Evolutionary conservation across 345 rosid species (phyloP).

Genomic region (Abelmoschus esculentus): DNA sequence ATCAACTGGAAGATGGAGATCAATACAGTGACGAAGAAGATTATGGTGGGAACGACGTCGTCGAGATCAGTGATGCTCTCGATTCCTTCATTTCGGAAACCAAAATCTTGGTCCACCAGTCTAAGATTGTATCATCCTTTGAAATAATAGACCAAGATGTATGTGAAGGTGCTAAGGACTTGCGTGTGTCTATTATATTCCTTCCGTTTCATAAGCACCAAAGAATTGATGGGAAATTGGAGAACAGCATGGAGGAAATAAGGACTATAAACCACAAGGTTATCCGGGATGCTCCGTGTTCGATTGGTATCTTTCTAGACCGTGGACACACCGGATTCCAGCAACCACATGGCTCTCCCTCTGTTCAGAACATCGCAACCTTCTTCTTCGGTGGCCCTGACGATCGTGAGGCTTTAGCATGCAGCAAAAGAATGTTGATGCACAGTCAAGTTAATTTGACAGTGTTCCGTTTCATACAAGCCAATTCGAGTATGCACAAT

Average conservation of each 20-base stretch:
- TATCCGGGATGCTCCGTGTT: constrained; percentile 68
- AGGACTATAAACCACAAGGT: constrained; percentile 62
- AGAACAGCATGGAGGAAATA: constrained; percentile 50
- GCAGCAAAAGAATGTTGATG: constrained; percentile 43
- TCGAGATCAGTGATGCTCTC: constrained; percentile 64
- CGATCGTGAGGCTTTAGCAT: constrained; percentile 82
- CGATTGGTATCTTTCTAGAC: constrained; percentile 64
- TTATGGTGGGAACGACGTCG: constrained; percentile 66
- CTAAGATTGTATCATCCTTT: constrained; percentile 51
- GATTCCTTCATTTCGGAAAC: constrained; percentile 49
- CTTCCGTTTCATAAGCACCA: constrained; percentile 91
- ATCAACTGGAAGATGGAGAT: constrained; percentile 56
- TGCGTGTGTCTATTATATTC: constrained; percentile 56
- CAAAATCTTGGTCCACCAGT: constrained; percentile 40
- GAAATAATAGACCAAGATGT: constrained; percentile 57
- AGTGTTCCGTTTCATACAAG: constrained; percentile 41
- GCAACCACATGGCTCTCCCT: constrained; percentile 38
- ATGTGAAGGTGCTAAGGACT: constrained; percentile 57
- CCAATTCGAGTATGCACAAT: background rate
- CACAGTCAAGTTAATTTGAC: constrained; percentile 46
- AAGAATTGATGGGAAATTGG: constrained; percentile 62
- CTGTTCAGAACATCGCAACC: constrained; percentile 49
- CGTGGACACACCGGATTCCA: constrained; percentile 68
- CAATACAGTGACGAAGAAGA: constrained; percentile 58
- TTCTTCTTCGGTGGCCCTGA: constrained; percentile 87